These are phyloP conservation scores for Pulveroboletus ridleyi DNA, from an alignment of 1,284 basidiomycete species.

Conservation along the genomic window DNA sequence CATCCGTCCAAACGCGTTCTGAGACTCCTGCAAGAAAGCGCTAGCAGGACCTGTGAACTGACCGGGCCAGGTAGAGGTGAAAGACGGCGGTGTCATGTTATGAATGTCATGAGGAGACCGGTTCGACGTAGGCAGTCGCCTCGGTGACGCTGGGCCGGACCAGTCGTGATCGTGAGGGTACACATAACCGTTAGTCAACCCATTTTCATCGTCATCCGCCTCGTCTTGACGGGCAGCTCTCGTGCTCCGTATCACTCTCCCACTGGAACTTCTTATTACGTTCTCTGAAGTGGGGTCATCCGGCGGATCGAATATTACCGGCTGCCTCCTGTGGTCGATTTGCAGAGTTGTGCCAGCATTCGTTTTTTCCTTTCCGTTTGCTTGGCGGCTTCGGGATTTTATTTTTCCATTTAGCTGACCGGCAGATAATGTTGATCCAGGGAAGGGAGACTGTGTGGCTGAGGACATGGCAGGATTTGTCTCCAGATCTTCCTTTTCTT, in stretches of 20 bases:
- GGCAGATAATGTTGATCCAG: conserved; percentile 24
- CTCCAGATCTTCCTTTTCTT: conserved; percentile 62
- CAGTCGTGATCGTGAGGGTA: conserved; percentile 33
- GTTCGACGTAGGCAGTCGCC: conserved; percentile 25
- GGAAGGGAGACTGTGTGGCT: conserved; percentile 32
- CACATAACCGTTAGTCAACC: conserved; percentile 31
- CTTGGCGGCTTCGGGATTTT: conserved; percentile 43
- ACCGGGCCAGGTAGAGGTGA: conserved; percentile 43
- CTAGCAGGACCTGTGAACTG: conserved; percentile 53
- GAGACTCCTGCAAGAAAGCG: conserved; percentile 47
- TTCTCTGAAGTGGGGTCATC: conserved; percentile 27
- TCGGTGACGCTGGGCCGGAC: conserved; percentile 35
- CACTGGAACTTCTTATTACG: conserved; percentile 40
- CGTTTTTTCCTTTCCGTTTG: conserved; percentile 49
- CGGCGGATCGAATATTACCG: conserved; percentile 26
- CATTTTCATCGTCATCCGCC: conserved; percentile 29
- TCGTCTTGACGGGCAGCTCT: conserved; percentile 36
- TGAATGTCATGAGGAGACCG: conserved; percentile 34
- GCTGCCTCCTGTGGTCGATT: conserved; percentile 37
- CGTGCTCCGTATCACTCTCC: conserved; percentile 41
- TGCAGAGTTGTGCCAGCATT: conserved; percentile 36
- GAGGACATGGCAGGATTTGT: conserved; percentile 63
- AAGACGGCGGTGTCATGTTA: conserved; percentile 35
- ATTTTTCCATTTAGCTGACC: conserved; percentile 43
- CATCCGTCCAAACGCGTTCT: conserved; percentile 38